These are phyloP conservation scores for Malassezia sp. DNA, from an alignment of 1,284 basidiomycete genomes.

Conservation along the genomic window DNA sequence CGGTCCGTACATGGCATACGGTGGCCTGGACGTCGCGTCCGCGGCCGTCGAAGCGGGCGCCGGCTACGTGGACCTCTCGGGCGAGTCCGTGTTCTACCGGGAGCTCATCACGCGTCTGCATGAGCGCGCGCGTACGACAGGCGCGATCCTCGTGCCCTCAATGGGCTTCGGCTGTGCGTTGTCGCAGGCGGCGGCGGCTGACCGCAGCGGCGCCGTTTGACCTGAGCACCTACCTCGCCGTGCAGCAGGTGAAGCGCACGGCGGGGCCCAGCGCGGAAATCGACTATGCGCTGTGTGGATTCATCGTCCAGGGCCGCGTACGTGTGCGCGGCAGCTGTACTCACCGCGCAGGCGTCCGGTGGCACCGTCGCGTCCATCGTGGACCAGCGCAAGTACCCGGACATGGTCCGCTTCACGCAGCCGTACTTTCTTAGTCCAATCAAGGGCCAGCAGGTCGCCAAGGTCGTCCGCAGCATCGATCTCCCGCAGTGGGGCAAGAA, in stretches of 20 bases:
- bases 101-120: conserved; percentile 56
- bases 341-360: too few relatives aligned
- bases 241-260: conserved; percentile 50
- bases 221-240: conserved; percentile 55
- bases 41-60: conserved; percentile 53
- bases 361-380: conserved; percentile 59
- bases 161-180: conserved; percentile 66
- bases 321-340: too few relatives aligned
- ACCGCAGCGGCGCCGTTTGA: conserved; percentile 54
- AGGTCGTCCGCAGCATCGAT: conserved; percentile 52
- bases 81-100: conserved; percentile 51
- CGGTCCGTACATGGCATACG: conserved; percentile 27
- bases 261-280: conserved; percentile 39
- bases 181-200: conserved; percentile 58
- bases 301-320: conserved; percentile 52
- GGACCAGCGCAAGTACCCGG: conserved; percentile 47
- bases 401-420: conserved; percentile 57
- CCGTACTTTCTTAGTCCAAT: conserved; percentile 39
- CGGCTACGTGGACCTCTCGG: conserved; percentile 58
- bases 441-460: conserved; percentile 35
- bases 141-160: conserved; percentile 59
- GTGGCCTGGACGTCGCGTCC: conserved; percentile 44
- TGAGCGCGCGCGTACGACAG: conserved; percentile 58
- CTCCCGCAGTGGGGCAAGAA: conserved; percentile 50
- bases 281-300: conserved; percentile 36